A percentile compares a stretch with the other conserved stretches of the same genome.
Conservation (phyloP, 257 asterid species). For the Paulownia fortunei region DNA sequence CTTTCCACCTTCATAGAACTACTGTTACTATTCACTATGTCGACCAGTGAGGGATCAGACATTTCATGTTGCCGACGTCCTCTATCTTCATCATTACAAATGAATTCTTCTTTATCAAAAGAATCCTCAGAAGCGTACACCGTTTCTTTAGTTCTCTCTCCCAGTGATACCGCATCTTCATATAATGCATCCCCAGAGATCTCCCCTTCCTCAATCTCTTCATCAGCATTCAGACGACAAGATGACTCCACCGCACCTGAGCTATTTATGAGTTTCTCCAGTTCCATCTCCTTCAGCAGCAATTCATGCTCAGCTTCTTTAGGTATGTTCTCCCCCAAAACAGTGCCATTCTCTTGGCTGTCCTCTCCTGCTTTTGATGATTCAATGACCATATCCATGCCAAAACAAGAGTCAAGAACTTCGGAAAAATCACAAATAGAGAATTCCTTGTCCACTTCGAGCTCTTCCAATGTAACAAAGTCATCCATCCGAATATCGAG, state of each 20-base stretch:
- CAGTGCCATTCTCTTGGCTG: constrained; percentile 31
- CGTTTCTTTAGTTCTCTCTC: constrained; percentile 40
- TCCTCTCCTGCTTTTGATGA: constrained; percentile 41
- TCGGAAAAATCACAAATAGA: constrained; percentile 49
- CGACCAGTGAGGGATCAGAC: constrained; percentile 30
- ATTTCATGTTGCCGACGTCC: constrained; percentile 23
- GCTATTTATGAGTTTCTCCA: constrained; percentile 60
- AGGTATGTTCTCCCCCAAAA: constrained; percentile 33
- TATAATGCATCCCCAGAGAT: constrained; percentile 61
- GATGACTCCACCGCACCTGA: constrained; percentile 44
- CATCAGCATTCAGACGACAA: constrained; percentile 42
- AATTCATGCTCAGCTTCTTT: constrained; percentile 58
- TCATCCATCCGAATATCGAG: constrained; percentile 39
- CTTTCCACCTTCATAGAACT: constrained; percentile 39
- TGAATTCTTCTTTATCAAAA: constrained; percentile 31
- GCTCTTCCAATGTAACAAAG: constrained; percentile 37
- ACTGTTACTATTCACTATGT: constrained; percentile 30
- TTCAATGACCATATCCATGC: constrained; percentile 46
- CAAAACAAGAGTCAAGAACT: constrained; percentile 48
- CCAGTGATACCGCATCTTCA: constrained; percentile 41
- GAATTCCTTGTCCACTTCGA: constrained; percentile 37
- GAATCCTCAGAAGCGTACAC: constrained; percentile 40
- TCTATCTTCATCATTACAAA: constrained; percentile 37
- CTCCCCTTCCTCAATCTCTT: constrained; percentile 83
- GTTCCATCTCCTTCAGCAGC: constrained; percentile 71